Evolutionary conservation across 1,284 basidiomycete species (phyloP), one percentile per base, ranked within the genome.

Genomic region (Sanghuangporus baumii): DNA sequence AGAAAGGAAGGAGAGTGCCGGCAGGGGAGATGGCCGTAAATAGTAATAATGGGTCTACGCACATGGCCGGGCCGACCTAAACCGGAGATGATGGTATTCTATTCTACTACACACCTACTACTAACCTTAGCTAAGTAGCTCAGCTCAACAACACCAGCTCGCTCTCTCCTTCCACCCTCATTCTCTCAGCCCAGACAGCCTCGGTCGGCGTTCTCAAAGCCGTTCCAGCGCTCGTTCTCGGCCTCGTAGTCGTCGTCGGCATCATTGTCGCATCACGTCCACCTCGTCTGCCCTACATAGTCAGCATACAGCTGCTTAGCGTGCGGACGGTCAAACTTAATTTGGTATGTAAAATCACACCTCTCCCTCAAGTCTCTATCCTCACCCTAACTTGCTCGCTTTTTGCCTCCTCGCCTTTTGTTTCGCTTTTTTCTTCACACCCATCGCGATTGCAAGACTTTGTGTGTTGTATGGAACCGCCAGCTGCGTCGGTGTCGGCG

Each of bases 341-440:
- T 36, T 60, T 54, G 37, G 62, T 64, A 61, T 60, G 63, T 58
- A 64, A 60, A 61, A 59, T 63, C 62, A 63, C 16, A 69, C 69
- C 38, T 57, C 57, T 0, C 54, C 61, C 63, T 59, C 65, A 62
- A 46, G 52, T 26, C 26, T 66, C 26, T 59, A 57, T 51, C 57
- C 60, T 41, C n/a, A 4, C 26, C 26, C 26, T 31, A 3, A 31
- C 26, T 31, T 31, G 26, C 26, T 31, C 26, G n/a, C 11, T 41
- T 46, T 26, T 59, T 41, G 57, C 57, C 18, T 60, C 40, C 56
- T 55, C 51, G 51, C 26, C 3, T 60, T 47, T 55, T 60, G 20
- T 40, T 26, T 54, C 56, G 56, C 37, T 26, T 62, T 38, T 23
- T 16, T 46, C 55, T 41, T 12, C 59, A 23, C 48, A 5, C 50